Evolutionary conservation across 306 rosid species (phyloP).

Genomic region (Prunus kanzakura): DNA sequence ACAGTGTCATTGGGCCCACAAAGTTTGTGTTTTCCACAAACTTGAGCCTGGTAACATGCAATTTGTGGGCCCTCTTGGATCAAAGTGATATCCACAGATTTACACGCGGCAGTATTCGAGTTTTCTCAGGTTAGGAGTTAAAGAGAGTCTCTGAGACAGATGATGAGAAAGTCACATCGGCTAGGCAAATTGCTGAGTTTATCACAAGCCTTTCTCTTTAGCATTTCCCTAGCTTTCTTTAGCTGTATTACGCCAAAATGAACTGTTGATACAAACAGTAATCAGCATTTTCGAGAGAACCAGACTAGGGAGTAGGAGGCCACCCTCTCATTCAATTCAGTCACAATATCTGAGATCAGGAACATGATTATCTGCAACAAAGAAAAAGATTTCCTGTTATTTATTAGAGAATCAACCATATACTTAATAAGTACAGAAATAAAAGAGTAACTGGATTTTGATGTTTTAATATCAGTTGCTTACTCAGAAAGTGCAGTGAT

Average conservation of each 20-base stretch:
- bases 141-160: too few relatives aligned
- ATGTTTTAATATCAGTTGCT: neutral
- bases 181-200: neutral
- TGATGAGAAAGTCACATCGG: too few relatives aligned
- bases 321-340: neutral
- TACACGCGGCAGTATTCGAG: neutral
- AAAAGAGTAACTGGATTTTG: neutral
- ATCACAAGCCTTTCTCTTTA: neutral
- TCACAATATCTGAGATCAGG: neutral
- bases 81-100: neutral
- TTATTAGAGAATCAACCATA: neutral
- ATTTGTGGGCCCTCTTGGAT: slow-evolving; percentile 4
- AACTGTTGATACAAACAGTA: neutral
- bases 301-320: neutral
- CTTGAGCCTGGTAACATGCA: slow-evolving; percentile 20
- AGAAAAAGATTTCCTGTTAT: neutral
- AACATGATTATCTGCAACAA: neutral
- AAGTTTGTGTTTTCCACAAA: neutral
- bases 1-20: neutral
- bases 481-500: slow-evolving; percentile 58
- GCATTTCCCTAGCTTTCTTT: neutral
- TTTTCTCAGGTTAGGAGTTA: neutral
- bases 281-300: neutral
- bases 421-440: neutral
- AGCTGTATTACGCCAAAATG: neutral